A percentile compares a stretch with the other conserved stretches of the same genome.
These are phyloP conservation scores for Xylaria sp. DNA, from an alignment of 2,329 filamentous ascomycete species.

Conservation along the genomic window DNA sequence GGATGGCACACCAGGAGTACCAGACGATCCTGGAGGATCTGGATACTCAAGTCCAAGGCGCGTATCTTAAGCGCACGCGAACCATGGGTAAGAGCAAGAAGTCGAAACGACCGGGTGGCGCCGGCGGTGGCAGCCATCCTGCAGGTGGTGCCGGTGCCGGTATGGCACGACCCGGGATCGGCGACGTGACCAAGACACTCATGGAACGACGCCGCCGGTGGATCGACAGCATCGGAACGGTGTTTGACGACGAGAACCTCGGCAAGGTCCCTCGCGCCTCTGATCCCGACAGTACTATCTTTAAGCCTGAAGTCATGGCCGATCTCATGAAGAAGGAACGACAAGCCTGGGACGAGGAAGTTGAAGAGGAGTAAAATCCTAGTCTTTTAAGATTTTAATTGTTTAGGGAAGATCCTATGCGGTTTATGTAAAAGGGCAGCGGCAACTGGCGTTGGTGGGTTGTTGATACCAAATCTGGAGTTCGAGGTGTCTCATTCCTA, in stretches of 20 bases:
- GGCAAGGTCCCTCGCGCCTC: slow-evolving; percentile 74
- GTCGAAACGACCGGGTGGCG: slow-evolving; percentile 81
- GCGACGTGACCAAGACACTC: slow-evolving; percentile 87
- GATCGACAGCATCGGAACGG: slow-evolving; percentile 89
- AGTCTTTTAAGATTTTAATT: background rate
- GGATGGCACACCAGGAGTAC: slow-evolving; percentile 97
- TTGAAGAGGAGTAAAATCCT: slow-evolving; percentile 67
- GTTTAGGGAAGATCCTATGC: slow-evolving; percentile 3
- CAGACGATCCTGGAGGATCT: slow-evolving; percentile 96
- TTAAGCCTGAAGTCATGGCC: slow-evolving; percentile 77
- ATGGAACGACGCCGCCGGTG: slow-evolving; percentile 93
- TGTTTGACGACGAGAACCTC: slow-evolving; percentile 86
- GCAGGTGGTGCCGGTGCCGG: slow-evolving; percentile 68
- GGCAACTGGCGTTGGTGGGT: slow-evolving; percentile 26
- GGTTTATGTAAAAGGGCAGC: background rate
- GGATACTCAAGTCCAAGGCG: slow-evolving; percentile 92
- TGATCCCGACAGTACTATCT: slow-evolving; percentile 76
- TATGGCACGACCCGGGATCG: slow-evolving; percentile 81
- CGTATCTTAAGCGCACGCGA: slow-evolving; percentile 94
- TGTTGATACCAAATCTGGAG: slow-evolving; percentile 35
- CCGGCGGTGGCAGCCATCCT: slow-evolving; percentile 75
- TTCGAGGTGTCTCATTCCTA: slow-evolving; percentile 9
- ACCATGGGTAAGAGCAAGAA: slow-evolving; percentile 96
- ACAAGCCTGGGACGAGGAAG: slow-evolving; percentile 84
- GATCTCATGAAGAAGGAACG: slow-evolving; percentile 79